Evolutionary conservation across 805 yeast species (phyloP), one percentile per base, ranked within the genome.

Genomic region (Nakazawaea pomicola): DNA sequence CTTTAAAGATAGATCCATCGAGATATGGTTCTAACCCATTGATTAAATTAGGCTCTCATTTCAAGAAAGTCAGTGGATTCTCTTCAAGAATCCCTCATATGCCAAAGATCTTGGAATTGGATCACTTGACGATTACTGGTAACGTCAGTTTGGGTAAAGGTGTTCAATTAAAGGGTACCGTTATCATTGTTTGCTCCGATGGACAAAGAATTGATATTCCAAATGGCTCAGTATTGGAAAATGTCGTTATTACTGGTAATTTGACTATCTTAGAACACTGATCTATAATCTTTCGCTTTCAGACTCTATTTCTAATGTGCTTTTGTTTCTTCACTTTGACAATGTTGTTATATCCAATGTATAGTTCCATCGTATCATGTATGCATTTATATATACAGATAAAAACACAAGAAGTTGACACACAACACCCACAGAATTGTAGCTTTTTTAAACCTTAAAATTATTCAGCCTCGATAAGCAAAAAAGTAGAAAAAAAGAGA

Each of bases 121-220:
- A 93, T 64, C 99, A 93, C 65, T 79, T 93, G 56, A 93, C 98
- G 38, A 90, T 93, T 50, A 93, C 98, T 41, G 99, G 99, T 66
- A 91, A 93, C 59, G 99, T 93, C 33, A 77, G 67, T 55, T 73
- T 93, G 52, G 99, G 99, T 58, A 85, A 84, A 62, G 80, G 78
- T 55, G 95, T 93, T 49, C 82, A 86, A 38, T 77, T 93, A 59
- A 93, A 86, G 73, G 99, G 99, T 50, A 93, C 98, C 9, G 99
- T 93, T 47, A 93, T 93, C 58, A 87, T 93, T 53, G 98, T 93
- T 40, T 91, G 97, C 65, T 89, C 90, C 45, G 98, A 93, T 58
- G 97, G 97, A 47, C 93, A 89, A 61, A 86, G 79, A 69, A 93
- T 93, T 56, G 97, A 93, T 60, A 88, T 93, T 72, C 99, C 99